Evolutionary conservation across 129 eudicot genomes (phyloP), one percentile per base, ranked within the genome.

Genomic region (Helianthus tuberosus): DNA sequence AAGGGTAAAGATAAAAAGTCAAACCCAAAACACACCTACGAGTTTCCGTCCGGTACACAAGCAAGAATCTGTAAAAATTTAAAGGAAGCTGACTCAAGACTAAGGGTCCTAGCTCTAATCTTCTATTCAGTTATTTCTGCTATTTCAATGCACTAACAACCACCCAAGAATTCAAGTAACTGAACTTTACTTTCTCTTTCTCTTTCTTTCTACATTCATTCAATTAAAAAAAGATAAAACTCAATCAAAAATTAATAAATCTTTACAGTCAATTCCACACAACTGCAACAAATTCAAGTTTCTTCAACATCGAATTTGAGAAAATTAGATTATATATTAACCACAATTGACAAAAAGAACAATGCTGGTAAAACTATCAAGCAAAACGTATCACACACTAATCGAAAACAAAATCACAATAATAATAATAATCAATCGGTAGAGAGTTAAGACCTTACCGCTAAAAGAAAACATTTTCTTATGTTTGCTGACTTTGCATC

Each of bases 131-230:
- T 17, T n/a, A n/a, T n/a, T n/a, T n/a, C n/a, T n/a, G n/a, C n/a
- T n/a, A n/a, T n/a, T n/a, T n/a, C n/a, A n/a, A 25, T 50, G 61
- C 47, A 51, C 73, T 15, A 50, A 32, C 49, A 13, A 5, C 59
- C 20, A 66, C 41, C 75, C 10, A 36, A 71, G 8, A 13, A n/a
- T n/a, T n/a, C n/a, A n/a, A n/a, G n/a, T n/a, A n/a, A 50, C 61
- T 50, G 43, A 70, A 64, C 20, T 70, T 53, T 53, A 64, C 38
- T n/a, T n/a, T n/a, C n/a, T n/a, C n/a, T 70, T 53, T 70, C 64
- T 35, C 50, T 52, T 36, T 52, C 62, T 4, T 51, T 29, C 16
- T n/a, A 52, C 8, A 53, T 36, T 64, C 75, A 11, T 70, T 57
- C 36, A 29, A 53, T 53, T 36, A 53, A 53, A 53, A 12, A 25